These are phyloP conservation scores for Pichia deserticola DNA, from an alignment of 805 yeast species.

Conservation along the genomic window DNA sequence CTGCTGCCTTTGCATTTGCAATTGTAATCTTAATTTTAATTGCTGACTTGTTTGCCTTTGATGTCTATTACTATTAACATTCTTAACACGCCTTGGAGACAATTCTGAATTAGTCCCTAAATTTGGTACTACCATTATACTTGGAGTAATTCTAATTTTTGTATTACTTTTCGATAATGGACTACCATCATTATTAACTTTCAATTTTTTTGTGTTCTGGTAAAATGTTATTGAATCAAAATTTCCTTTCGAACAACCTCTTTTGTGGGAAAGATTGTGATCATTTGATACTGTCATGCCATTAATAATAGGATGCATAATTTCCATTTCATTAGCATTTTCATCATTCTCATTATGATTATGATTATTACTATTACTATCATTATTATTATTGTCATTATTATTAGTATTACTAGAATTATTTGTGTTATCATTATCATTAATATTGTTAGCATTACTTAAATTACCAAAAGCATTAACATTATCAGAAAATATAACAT, in stretches of 20 bases:
- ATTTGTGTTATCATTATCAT: background rate
- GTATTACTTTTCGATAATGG: background rate
- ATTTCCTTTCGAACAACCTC: background rate
- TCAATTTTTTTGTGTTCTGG: background rate
- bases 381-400: background rate
- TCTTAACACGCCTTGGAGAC: constrained; percentile 1
- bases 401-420: background rate
- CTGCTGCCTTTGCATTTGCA: constrained; percentile 8
- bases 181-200: background rate
- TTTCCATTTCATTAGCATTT: background rate
- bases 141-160: background rate
- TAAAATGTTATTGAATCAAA: background rate
- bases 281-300: background rate
- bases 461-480: background rate
- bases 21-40: constrained; percentile 2
- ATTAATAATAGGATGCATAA: background rate
- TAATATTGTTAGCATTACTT: background rate
- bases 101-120: background rate
- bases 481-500: background rate
- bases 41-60: constrained; percentile 5
- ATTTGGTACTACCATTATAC: background rate
- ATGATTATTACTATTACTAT: background rate
- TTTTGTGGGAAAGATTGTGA: background rate
- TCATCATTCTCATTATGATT: background rate
- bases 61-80: background rate